phyloP scores from a whole-genome alignment of 495 filamentous ascomycete species.

The Umbilicaria muhlenbergii region DNA sequence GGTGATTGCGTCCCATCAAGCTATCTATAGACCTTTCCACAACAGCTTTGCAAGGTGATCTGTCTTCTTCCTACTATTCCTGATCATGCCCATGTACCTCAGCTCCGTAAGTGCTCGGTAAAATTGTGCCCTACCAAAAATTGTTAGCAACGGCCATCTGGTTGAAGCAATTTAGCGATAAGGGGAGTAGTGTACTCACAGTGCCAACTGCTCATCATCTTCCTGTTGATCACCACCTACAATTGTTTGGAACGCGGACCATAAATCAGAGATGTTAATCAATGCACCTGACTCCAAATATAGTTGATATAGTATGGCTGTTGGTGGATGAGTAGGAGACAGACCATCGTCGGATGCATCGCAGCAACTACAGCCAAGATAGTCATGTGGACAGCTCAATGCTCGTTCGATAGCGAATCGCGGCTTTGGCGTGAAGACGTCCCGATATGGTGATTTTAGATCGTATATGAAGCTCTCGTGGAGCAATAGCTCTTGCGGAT shows the following conservation, averaged over 20 bases:
- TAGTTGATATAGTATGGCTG: constrained; percentile 74
- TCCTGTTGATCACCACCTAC: constrained; percentile 46
- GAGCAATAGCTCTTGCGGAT: constrained; percentile 49
- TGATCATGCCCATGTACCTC: constrained; percentile 71
- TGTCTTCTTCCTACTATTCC: constrained; percentile 74
- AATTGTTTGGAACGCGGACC: constrained; percentile 71
- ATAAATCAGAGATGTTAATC: constrained; percentile 80
- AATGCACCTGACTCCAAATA: constrained; percentile 80
- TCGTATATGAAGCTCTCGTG: constrained; percentile 80
- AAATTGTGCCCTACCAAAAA: constrained; percentile 47
- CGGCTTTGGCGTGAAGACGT: constrained; percentile 67
- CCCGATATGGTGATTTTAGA: constrained; percentile 58
- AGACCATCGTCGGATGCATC: constrained; percentile 25
- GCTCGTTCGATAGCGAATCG: constrained; percentile 69
- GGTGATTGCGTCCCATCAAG: background rate
- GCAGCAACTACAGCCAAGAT: constrained; percentile 57
- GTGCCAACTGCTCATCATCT: constrained; percentile 28
- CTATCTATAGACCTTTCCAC: constrained; percentile 46
- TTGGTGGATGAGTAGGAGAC: constrained; percentile 54
- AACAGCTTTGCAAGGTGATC: constrained; percentile 77
- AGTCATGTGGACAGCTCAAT: constrained; percentile 67
- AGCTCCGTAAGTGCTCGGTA: constrained; percentile 74
- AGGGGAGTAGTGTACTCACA: constrained; percentile 12
- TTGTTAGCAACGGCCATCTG: constrained; percentile 20
- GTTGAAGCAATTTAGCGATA: background rate